phyloP scores from a whole-genome alignment of 768 basidiomycete species.

The Rossbeevera mucosa region DNA sequence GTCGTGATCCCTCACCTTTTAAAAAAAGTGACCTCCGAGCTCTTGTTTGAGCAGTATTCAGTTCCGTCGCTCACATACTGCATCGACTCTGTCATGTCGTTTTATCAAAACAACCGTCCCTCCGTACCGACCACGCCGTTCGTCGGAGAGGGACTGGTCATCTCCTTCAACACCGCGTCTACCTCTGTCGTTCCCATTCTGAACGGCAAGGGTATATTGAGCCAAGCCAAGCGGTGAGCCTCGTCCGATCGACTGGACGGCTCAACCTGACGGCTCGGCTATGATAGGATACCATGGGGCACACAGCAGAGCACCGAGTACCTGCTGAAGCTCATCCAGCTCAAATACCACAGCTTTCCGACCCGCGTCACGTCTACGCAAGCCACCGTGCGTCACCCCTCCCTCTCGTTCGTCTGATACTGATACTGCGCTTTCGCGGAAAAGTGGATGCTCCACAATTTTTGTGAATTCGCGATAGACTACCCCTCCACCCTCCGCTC shows the following conservation, averaged over 20 bases:
- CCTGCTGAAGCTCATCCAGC: constrained; percentile 86
- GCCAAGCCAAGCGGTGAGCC: constrained; percentile 78
- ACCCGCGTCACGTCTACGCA: constrained; percentile 75
- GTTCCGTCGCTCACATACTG: constrained; percentile 85
- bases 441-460: constrained; percentile 91
- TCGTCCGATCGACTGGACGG: neutral
- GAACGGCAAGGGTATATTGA: constrained; percentile 75
- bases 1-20: neutral
- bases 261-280: neutral
- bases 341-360: constrained; percentile 93
- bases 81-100: constrained; percentile 88
- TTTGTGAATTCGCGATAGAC: constrained; percentile 78
- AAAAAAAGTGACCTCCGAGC: constrained; percentile 80
- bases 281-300: constrained; percentile 93
- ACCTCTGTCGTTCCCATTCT: constrained; percentile 90
- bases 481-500: constrained; percentile 64
- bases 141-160: constrained; percentile 68
- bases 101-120: constrained; percentile 72
- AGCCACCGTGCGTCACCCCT: constrained; percentile 54
- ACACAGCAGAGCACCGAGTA: constrained; percentile 87
- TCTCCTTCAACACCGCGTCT: constrained; percentile 89
- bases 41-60: constrained; percentile 90
- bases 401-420: neutral
- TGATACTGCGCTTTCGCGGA: too few species aligned
- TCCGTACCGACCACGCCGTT: constrained; percentile 33